Evolutionary conservation across 2,329 filamentous ascomycete species (phyloP).

Genomic region (Diplodia intermedia): DNA sequence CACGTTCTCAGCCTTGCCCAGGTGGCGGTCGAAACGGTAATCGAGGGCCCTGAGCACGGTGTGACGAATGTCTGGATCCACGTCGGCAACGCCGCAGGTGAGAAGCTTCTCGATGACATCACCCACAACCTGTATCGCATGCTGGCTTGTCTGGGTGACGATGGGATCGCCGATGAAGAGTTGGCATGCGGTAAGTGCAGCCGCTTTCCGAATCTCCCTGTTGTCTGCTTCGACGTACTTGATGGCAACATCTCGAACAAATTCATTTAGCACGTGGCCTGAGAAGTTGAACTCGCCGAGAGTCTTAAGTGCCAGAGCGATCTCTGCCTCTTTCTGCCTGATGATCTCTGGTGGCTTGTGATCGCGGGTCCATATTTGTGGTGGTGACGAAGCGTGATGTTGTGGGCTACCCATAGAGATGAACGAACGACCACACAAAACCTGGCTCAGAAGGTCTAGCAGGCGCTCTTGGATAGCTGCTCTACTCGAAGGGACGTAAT

Average conservation of each 20-base stretch:
- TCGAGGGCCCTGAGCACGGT: slow-evolving; percentile 91
- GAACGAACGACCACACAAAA: slow-evolving; percentile 91
- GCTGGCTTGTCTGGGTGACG: slow-evolving; percentile 95
- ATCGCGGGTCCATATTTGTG: slow-evolving; percentile 86
- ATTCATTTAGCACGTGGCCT: slow-evolving; percentile 92
- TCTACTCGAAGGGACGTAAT: slow-evolving; percentile 96
- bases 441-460: slow-evolving; percentile 91
- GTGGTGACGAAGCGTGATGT: slow-evolving; percentile 79
- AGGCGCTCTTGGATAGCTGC: slow-evolving; percentile 91
- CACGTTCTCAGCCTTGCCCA: slow-evolving; percentile 98
- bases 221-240: slow-evolving; percentile 98
- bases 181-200: slow-evolving; percentile 95
- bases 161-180: slow-evolving; percentile 97
- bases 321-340: slow-evolving; percentile 80
- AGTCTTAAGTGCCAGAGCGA: slow-evolving; percentile 91
- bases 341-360: slow-evolving; percentile 83
- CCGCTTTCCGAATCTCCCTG: slow-evolving; percentile 88
- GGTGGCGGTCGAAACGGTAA: slow-evolving; percentile 90
- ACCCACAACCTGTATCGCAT: slow-evolving; percentile 94
- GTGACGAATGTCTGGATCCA: slow-evolving; percentile 82
- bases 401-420: slow-evolving; percentile 84
- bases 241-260: slow-evolving; percentile 96
- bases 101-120: slow-evolving; percentile 97
- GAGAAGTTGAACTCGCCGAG: slow-evolving; percentile 95
- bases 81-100: slow-evolving; percentile 92